Conservation (phyloP, 495 filamentous ascomycete genomes). For the Parachaetomium inaequale region DNA sequence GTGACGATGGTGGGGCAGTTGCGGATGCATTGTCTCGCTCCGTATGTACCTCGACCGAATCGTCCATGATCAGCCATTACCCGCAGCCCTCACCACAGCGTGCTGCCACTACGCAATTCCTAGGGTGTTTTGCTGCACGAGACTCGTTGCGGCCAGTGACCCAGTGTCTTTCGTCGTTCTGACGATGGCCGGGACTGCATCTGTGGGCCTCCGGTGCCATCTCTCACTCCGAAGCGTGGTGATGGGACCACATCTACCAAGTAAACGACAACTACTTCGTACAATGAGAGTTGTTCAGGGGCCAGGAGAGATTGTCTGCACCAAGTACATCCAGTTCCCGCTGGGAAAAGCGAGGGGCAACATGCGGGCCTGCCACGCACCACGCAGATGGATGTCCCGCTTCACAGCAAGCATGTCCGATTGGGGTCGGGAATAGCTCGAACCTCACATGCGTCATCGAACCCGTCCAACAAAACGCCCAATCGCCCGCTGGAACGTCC, state of each 20-base stretch:
- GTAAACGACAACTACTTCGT: not conserved
- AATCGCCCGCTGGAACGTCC: not conserved
- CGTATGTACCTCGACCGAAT: constrained; percentile 5
- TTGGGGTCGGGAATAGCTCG: not conserved
- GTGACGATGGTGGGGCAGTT: not conserved
- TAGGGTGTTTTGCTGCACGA: constrained; percentile 3
- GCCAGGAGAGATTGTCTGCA: no score
- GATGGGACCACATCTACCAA: not conserved
- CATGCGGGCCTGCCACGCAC: not conserved
- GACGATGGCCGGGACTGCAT: not conserved
- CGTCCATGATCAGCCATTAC: constrained; percentile 7
- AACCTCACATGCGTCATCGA: constrained; percentile 13
- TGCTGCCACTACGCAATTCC: not conserved
- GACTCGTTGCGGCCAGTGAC: not conserved
- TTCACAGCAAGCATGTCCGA: not conserved
- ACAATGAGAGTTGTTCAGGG: no score
- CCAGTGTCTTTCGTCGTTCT: not conserved
- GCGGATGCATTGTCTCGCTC: not conserved
- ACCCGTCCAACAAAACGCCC: not conserved
- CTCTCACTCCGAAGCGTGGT: not conserved
- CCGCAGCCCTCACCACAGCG: not conserved
- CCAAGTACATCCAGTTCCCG: no score
- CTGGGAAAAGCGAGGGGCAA: not conserved
- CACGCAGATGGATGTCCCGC: not conserved
- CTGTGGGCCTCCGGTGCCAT: not conserved